Conservation (phyloP, 495 filamentous ascomycete genomes). For the Penicillium soppii region DNA sequence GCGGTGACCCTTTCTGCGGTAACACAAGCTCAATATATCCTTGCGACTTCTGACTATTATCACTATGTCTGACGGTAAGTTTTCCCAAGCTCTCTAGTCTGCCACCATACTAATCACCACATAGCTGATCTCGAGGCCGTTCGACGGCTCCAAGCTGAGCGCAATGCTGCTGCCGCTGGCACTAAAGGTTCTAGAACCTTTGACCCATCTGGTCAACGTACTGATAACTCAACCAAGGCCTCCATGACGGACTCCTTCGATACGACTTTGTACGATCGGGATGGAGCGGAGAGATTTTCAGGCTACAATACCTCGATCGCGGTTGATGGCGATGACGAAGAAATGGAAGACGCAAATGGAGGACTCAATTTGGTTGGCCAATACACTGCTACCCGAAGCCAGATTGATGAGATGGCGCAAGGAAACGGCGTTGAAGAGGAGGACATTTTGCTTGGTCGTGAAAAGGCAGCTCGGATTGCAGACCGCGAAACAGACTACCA, state of each 20-base stretch:
- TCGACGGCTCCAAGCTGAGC: constrained; percentile 83
- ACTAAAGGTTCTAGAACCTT: constrained; percentile 88
- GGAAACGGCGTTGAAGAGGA: constrained; percentile 87
- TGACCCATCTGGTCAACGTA: constrained; percentile 82
- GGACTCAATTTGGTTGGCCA: constrained; percentile 85
- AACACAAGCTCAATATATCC: constrained; percentile 30
- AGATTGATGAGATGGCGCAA: constrained; percentile 92
- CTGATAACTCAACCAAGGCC: constrained; percentile 88
- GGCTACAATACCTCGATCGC: constrained; percentile 92
- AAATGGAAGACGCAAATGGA: constrained; percentile 74
- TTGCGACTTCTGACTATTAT: constrained; percentile 17
- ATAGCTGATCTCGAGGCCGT: constrained; percentile 80
- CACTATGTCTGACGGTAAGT: constrained; percentile 63
- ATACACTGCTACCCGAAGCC: constrained; percentile 87
- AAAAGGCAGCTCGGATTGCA: constrained; percentile 84
- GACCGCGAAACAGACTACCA: constrained; percentile 97
- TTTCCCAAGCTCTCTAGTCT: constrained; percentile 13
- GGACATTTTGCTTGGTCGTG: constrained; percentile 82
- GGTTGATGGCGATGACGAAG: constrained; percentile 76
- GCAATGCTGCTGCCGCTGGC: constrained; percentile 77
- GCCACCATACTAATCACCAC: constrained; percentile 24
- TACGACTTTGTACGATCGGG: constrained; percentile 84
- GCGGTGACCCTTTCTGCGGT: constrained; percentile 28
- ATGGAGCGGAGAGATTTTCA: constrained; percentile 77
- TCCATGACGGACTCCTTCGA: constrained; percentile 95